Percentiles rank a stretch among this genome's conserved stretches.
phyloP scores from a whole-genome alignment of 192 early-diverging fungal genomes.

The Backusella sp. region DNA sequence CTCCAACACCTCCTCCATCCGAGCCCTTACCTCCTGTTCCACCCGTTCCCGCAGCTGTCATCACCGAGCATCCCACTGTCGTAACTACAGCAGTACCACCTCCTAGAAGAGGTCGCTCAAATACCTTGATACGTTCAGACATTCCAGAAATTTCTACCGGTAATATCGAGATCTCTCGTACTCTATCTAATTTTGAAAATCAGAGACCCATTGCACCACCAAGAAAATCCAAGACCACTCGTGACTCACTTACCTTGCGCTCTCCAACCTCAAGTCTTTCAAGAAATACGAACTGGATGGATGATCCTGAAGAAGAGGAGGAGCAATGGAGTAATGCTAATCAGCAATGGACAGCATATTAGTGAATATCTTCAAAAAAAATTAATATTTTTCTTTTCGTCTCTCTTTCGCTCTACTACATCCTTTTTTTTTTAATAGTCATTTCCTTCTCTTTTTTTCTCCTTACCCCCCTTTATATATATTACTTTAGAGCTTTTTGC shows the following conservation, averaged over 20 bases:
- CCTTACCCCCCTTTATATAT: neutral
- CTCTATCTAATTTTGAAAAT: neutral
- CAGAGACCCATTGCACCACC: neutral
- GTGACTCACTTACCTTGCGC: neutral
- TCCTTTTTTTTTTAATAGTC: neutral
- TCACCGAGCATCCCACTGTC: neutral
- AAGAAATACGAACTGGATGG: constrained; percentile 23
- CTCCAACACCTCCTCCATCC: constrained; percentile 23
- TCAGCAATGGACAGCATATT: neutral
- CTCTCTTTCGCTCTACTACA: neutral
- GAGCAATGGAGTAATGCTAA: neutral
- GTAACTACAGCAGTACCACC: neutral
- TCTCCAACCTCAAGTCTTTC: neutral
- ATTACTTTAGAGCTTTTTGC: neutral
- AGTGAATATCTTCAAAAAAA: neutral
- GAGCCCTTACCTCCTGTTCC: constrained; percentile 22
- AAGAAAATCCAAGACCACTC: neutral
- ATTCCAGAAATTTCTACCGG: neutral
- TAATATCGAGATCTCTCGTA: neutral
- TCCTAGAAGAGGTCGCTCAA: constrained; percentile 6
- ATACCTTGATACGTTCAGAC: neutral
- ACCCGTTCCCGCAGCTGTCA: neutral
- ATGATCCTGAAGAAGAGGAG: constrained; percentile 15
- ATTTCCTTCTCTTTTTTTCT: no score
- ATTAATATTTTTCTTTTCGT: neutral